phyloP scores from a whole-genome alignment of 2,329 filamentous ascomycete species.

The Neodidymelliopsis sp. region DNA sequence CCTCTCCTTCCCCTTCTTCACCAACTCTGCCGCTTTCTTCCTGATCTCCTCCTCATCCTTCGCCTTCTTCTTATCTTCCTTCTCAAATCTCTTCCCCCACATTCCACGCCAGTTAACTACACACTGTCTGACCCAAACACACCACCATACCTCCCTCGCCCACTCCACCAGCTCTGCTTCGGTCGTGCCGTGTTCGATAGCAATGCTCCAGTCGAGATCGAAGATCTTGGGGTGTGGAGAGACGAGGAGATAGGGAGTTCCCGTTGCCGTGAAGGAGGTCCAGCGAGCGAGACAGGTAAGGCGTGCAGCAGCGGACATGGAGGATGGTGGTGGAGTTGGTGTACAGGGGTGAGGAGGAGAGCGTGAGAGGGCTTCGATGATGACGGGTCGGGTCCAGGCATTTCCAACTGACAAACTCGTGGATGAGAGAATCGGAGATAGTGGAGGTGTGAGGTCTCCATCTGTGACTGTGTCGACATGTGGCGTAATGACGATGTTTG shows the following conservation, averaged over 20 bases:
- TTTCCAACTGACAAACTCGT: background rate
- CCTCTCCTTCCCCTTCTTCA: background rate
- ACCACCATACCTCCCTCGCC: slow-evolving; percentile 35
- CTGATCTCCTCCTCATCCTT: slow-evolving; percentile 1
- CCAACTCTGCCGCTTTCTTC: slow-evolving; percentile 9
- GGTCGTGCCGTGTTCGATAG: slow-evolving; percentile 12
- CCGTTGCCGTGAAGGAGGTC: slow-evolving; percentile 31
- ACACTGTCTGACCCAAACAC: slow-evolving; percentile 33
- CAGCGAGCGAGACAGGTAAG: slow-evolving; percentile 38
- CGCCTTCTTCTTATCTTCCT: slow-evolving; percentile 32
- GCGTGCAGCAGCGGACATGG: slow-evolving; percentile 31
- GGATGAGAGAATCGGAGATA: slow-evolving; percentile 3
- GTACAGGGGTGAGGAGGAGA: slow-evolving; percentile 17
- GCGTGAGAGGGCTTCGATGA: slow-evolving; percentile 23
- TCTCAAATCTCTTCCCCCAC: slow-evolving; percentile 34
- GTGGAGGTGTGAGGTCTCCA: slow-evolving; percentile 11
- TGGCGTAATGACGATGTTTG: slow-evolving; percentile 18
- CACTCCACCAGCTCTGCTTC: slow-evolving; percentile 26
- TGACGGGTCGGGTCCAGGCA: slow-evolving; percentile 13
- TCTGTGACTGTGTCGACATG: background rate
- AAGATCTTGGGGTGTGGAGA: slow-evolving; percentile 31
- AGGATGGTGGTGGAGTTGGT: slow-evolving; percentile 23
- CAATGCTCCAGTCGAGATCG: slow-evolving; percentile 30
- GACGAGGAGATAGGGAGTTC: slow-evolving; percentile 20
- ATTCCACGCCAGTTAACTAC: slow-evolving; percentile 32